Percentiles rank a stretch among this genome's conserved stretches.
Evolutionary conservation across 208 protist species (phyloP).

Genomic region (Angomonas desouzai): DNA sequence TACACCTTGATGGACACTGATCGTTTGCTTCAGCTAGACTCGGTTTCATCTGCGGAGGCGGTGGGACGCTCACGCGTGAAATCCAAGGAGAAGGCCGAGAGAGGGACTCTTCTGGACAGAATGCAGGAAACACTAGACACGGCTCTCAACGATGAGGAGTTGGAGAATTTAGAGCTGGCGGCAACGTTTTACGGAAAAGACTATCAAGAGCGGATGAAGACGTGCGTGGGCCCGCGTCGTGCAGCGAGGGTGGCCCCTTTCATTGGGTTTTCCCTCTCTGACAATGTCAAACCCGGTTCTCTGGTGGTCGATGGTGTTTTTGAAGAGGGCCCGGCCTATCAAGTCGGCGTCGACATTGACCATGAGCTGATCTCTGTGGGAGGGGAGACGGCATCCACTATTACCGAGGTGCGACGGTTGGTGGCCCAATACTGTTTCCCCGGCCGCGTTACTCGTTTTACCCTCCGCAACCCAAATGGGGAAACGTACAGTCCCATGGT

Average conservation of each 20-base stretch:
- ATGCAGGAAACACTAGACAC: not conserved
- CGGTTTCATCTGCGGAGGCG: not conserved
- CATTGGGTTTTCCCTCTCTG: slow-evolving; percentile 51
- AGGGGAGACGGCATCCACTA: slow-evolving; percentile 13
- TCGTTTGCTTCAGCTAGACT: no score
- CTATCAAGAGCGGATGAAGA: slow-evolving; percentile 23
- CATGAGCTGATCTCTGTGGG: slow-evolving; percentile 31
- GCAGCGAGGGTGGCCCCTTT: slow-evolving; percentile 22
- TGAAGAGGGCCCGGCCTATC: slow-evolving; percentile 27
- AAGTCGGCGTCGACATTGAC: slow-evolving; percentile 37
- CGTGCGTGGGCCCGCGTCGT: slow-evolving; percentile 15
- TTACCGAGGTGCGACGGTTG: slow-evolving; percentile 25
- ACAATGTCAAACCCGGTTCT: slow-evolving; percentile 27
- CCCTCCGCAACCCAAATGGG: slow-evolving; percentile 15
- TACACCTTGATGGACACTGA: no score
- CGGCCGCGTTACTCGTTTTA: slow-evolving; percentile 24
- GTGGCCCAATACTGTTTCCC: slow-evolving; percentile 30
- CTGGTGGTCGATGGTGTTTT: slow-evolving; percentile 54
- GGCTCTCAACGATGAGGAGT: slow-evolving; percentile 1
- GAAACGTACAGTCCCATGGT: slow-evolving; percentile 26
- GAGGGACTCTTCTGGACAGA: not conserved
- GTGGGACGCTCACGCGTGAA: not conserved
- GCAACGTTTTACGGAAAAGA: slow-evolving; percentile 23
- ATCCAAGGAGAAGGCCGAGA: not conserved
- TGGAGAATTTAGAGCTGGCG: slow-evolving; percentile 11